Evolutionary conservation across 495 filamentous ascomycete genomes (phyloP).

Genomic region (Peziza echinospora): DNA sequence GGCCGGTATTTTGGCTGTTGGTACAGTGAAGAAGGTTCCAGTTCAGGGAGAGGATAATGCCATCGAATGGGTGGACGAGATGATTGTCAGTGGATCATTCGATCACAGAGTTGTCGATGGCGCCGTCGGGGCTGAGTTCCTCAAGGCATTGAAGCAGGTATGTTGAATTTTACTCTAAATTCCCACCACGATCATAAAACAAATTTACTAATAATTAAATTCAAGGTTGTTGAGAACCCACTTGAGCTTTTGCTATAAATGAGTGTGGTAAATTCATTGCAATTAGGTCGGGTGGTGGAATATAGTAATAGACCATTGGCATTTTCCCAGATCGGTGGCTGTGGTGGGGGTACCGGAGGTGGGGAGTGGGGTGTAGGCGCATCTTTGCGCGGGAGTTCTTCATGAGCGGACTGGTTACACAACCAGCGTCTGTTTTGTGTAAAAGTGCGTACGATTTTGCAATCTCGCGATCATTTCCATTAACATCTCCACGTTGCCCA

Average conservation of each 20-base stretch:
- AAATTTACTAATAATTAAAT: background rate
- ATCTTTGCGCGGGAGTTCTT: too few relatives aligned
- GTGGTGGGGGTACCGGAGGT: too few relatives aligned
- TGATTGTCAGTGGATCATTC: constrained; percentile 80
- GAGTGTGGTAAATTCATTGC: too few relatives aligned
- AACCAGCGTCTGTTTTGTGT: too few relatives aligned
- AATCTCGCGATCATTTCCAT: too few relatives aligned
- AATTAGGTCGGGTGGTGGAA: too few relatives aligned
- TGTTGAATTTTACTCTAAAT: background rate
- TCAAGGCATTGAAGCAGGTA: constrained; percentile 79
- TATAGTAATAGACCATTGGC: too few relatives aligned
- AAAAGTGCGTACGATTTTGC: too few relatives aligned
- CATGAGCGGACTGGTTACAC: too few relatives aligned
- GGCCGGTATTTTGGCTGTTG: constrained; percentile 86
- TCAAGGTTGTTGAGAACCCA: constrained; percentile 67
- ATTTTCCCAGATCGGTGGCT: too few relatives aligned
- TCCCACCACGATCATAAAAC: background rate
- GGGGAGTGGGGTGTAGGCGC: too few relatives aligned
- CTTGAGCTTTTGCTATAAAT: constrained; percentile 71
- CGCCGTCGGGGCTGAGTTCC: constrained; percentile 92
- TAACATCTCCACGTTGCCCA: too few relatives aligned
- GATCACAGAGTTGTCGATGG: constrained; percentile 72
- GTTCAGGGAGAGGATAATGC: constrained; percentile 62
- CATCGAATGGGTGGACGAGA: constrained; percentile 93
- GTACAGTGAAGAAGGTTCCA: constrained; percentile 84